A percentile compares a stretch with the other conserved stretches of the same genome.
Conservation (phyloP, 176 grass and related monocot species). For the Thinopyrum elongatum region DNA sequence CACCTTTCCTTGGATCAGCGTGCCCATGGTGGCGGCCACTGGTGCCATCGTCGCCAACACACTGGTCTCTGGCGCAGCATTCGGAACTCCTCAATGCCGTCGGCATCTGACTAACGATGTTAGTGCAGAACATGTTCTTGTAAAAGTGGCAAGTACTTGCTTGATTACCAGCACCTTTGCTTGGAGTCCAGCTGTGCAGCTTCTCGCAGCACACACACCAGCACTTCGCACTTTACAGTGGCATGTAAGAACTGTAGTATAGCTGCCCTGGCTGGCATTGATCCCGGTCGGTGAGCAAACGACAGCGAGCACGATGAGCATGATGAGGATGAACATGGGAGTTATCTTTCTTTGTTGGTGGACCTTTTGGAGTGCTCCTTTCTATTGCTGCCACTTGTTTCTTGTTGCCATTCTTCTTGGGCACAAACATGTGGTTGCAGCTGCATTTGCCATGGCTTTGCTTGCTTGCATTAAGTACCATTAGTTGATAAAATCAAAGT, state of each 20-base stretch:
- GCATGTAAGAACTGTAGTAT: too few relatives aligned
- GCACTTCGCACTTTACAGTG: conserved; percentile 29
- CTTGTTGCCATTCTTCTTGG: conserved; percentile 22
- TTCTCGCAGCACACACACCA: conserved; percentile 32
- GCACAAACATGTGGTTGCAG: conserved; percentile 9
- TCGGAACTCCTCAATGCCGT: conserved; percentile 87
- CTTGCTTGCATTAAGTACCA: neutral
- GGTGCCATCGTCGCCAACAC: conserved; percentile 88
- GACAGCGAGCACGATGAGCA: conserved; percentile 4
- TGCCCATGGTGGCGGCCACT: conserved; percentile 77
- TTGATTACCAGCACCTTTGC: neutral
- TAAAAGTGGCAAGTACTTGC: neutral
- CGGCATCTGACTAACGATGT: conserved; percentile 60
- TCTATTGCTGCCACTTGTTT: conserved; percentile 46
- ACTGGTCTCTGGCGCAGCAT: conserved; percentile 62
- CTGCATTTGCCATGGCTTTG: neutral
- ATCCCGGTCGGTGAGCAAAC: conserved; percentile 28
- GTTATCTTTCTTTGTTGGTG: conserved; percentile 12
- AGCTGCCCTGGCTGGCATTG: too few relatives aligned
- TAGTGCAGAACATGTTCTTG: neutral
- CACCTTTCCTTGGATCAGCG: conserved; percentile 87
- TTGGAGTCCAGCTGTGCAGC: conserved; percentile 37
- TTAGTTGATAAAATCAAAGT: neutral
- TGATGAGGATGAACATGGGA: conserved; percentile 33
- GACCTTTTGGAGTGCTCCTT: conserved; percentile 2